Percentiles rank a stretch among this genome's conserved stretches.
Evolutionary conservation across 306 rosid species (phyloP).

Genomic region (Trifolium subterraneum): DNA sequence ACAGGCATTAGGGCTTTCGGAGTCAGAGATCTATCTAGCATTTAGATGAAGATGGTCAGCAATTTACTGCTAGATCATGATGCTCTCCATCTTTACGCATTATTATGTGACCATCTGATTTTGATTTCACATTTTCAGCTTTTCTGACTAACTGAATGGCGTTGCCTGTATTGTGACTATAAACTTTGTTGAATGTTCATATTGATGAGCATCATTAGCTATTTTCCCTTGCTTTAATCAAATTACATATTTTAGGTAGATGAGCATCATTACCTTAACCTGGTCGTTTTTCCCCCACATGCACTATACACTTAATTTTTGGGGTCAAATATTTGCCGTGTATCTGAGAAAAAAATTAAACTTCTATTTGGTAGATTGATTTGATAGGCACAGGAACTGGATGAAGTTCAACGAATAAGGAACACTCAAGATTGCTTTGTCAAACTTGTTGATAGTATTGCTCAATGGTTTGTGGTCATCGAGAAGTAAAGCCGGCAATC

Average conservation of each 20-base stretch:
- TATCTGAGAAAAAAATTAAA: slow-evolving; percentile 4
- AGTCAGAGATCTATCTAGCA: slow-evolving; percentile 92
- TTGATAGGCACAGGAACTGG: slow-evolving; percentile 71
- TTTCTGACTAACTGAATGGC: not conserved
- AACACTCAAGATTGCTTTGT: slow-evolving; percentile 86
- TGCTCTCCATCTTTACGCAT: not conserved
- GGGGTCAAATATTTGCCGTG: slow-evolving; percentile 10
- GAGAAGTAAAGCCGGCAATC: slow-evolving; percentile 93
- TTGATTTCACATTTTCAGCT: slow-evolving; percentile 20
- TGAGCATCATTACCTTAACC: too few relatives aligned
- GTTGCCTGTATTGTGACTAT: not conserved
- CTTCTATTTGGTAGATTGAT: slow-evolving; percentile 32
- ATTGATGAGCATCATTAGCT: slow-evolving; percentile 16
- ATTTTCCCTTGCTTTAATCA: slow-evolving; percentile 24
- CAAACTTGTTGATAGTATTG: slow-evolving; percentile 85
- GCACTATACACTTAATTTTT: not conserved
- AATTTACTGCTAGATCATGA: slow-evolving; percentile 72
- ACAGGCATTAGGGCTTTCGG: slow-evolving; percentile 87
- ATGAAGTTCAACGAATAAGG: slow-evolving; percentile 83
- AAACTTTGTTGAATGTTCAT: slow-evolving; percentile 12
- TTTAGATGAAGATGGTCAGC: too few relatives aligned
- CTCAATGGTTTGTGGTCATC: slow-evolving; percentile 86
- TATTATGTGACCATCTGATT: slow-evolving; percentile 25
- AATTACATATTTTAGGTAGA: not conserved
- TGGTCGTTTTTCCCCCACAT: not conserved